These are phyloP conservation scores for Amanita thiersii DNA, from an alignment of 768 basidiomycete genomes.

Conservation along the genomic window DNA sequence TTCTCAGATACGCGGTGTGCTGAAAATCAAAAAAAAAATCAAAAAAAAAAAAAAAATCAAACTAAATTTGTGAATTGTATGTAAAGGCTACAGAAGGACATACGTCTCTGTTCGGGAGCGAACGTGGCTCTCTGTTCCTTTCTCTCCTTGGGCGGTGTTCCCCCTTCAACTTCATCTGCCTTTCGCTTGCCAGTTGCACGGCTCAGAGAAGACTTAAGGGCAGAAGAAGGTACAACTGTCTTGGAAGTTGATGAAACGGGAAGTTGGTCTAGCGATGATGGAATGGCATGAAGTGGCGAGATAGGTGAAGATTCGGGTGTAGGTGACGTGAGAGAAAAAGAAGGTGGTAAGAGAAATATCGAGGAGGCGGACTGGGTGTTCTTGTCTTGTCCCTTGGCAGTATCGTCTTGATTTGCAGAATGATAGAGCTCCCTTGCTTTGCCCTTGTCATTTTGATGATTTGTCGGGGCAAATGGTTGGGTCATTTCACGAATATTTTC, in stretches of 20 bases:
- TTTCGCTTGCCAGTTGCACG: constrained; percentile 58
- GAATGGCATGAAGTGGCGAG: constrained; percentile 14
- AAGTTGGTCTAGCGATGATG: constrained; percentile 16
- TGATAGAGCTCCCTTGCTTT: constrained; percentile 7
- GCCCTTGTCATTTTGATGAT: background rate
- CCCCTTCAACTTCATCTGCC: constrained; percentile 60
- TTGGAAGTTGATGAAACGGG: constrained; percentile 19
- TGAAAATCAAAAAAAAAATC: constrained; percentile 19
- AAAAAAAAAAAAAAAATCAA: constrained; percentile 11
- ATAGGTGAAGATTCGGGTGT: constrained; percentile 33
- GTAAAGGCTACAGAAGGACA: constrained; percentile 23
- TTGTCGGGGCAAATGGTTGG: constrained; percentile 5
- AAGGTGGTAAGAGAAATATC: constrained; percentile 28
- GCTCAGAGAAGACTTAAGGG: constrained; percentile 26
- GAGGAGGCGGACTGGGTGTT: constrained; percentile 19
- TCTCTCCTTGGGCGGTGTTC: constrained; percentile 56
- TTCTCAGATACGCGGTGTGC: constrained; percentile 46
- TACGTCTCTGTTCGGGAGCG: constrained; percentile 55
- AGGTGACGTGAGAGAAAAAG: constrained; percentile 29
- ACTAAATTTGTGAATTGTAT: too few relatives aligned
- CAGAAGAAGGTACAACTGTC: constrained; percentile 20
- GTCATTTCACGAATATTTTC: constrained; percentile 13
- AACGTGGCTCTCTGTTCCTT: constrained; percentile 51
- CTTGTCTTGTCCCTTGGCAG: constrained; percentile 9
- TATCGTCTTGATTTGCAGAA: background rate